A percentile compares a stretch with the other conserved stretches of the same genome.
These are phyloP conservation scores for Ascochyta pisi DNA, from an alignment of 2,329 filamentous ascomycete species.

Conservation along the genomic window DNA sequence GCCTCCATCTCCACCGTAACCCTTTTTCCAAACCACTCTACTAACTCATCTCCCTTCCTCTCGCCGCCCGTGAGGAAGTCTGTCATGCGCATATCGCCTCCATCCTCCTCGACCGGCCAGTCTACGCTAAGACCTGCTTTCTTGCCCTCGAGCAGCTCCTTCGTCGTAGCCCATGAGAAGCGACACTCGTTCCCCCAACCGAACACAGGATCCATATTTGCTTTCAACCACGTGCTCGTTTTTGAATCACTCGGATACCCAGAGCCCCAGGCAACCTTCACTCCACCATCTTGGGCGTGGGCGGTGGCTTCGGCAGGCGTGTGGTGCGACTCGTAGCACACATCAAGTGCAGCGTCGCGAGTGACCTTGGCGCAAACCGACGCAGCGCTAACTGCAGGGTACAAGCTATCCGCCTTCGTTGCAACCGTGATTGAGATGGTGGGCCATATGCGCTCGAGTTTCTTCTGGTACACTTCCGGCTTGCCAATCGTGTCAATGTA, in stretches of 20 bases:
- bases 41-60: constrained; percentile 69
- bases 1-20: constrained; percentile 73
- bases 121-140: constrained; percentile 73
- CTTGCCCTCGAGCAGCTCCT: constrained; percentile 88
- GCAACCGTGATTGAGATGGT: constrained; percentile 61
- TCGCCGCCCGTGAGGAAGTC: constrained; percentile 70
- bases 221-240: constrained; percentile 80
- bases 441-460: constrained; percentile 84
- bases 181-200: constrained; percentile 93
- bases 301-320: constrained; percentile 34
- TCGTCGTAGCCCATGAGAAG: constrained; percentile 95
- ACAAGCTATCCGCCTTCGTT: constrained; percentile 87
- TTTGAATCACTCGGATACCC: constrained; percentile 90
- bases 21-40: constrained; percentile 82
- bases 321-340: constrained; percentile 67
- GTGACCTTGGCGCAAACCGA: constrained; percentile 97
- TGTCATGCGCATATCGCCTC: constrained; percentile 71
- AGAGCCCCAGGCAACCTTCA: constrained; percentile 75
- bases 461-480: constrained; percentile 82
- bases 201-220: constrained; percentile 90
- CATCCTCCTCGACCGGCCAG: constrained; percentile 82
- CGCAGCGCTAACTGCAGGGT: constrained; percentile 90
- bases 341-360: constrained; percentile 85
- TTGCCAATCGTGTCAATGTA: constrained; percentile 95
- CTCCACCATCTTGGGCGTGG: constrained; percentile 34